These are phyloP conservation scores for Lactarius sanguifluus DNA, from an alignment of 768 basidiomycete species.

Conservation along the genomic window DNA sequence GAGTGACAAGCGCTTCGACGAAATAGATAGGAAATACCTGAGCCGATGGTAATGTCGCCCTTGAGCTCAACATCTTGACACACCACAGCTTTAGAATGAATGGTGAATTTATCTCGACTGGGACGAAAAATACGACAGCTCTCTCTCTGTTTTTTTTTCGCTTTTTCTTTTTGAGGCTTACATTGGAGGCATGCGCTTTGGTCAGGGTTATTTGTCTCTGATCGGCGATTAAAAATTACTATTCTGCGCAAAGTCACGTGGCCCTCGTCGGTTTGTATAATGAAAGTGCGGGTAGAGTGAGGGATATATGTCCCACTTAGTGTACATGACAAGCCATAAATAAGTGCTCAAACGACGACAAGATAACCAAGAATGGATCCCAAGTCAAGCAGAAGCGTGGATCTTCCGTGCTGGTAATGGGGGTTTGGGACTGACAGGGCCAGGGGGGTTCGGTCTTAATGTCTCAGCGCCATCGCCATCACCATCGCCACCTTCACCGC, in stretches of 20 bases:
- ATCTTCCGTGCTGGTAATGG: constrained; percentile 32
- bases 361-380: background rate
- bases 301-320: constrained; percentile 9
- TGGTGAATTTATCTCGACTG: constrained; percentile 86
- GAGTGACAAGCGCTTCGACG: background rate
- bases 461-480: constrained; percentile 12
- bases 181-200: constrained; percentile 29
- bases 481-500: constrained; percentile 7
- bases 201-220: background rate
- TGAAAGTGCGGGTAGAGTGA: constrained; percentile 2
- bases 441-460: constrained; percentile 1
- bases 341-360: constrained; percentile 5
- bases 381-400: constrained; percentile 22
- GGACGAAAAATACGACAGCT: background rate
- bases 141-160: background rate
- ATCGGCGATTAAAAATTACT: constrained; percentile 15
- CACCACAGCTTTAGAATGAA: constrained; percentile 88
- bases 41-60: constrained; percentile 90
- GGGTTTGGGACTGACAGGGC: constrained; percentile 26
- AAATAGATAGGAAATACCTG: constrained; percentile 46
- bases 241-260: background rate
- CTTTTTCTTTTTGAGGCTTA: constrained; percentile 10
- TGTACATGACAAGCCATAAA: constrained; percentile 22
- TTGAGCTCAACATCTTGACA: constrained; percentile 94
- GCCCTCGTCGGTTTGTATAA: background rate